Base-by-base conservation (phyloP, 371 early-diverging fungal genomes). In the Amoeboaphelidium occidentale region DNA sequence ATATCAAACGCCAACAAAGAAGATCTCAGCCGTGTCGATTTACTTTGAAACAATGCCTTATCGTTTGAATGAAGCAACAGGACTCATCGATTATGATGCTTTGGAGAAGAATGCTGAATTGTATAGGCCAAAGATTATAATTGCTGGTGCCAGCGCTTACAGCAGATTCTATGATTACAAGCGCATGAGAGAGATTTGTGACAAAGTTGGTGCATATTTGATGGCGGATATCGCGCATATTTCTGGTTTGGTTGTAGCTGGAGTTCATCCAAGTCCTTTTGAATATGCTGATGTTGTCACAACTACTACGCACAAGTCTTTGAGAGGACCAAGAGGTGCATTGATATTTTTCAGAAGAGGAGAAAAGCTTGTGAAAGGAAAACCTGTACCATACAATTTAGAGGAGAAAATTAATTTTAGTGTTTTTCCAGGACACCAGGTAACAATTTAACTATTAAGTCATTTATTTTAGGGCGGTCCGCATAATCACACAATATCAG, bases 151-250 rank as follows among this genome's bases (percentile, higher is more conserved):
- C 47, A 80, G 80, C 55, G 97, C 98, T 27, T 96, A 98, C 64
- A 70, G 94, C 4, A 75, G 94, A 54, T 82, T 88, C 63, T 88
- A 88, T 63, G 96, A 99, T 65, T 99, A 96, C 61, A 75, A 63
- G 39, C 72, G 86, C 53, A 84, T 96, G 85, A 76, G 75, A 58
- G 53, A 77, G 73, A 86, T 92, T 62, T 83, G 88, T 46, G 76
- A 79, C 53, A 70, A 72, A 43, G 72, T 77, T 43, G 78, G 75
- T 47, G 86, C 94, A 21, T 96, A 92, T 56, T 69, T 99, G 62
- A 79, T 94, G 80, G 82, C 83, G 27, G 99, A 99, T 64, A 92
- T 98, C 70, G 94, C 98, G 20, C 99, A 98, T 61, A 84, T 94
- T 58, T 81, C 85, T 53, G 93, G 89, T 49, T 67, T 91, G 47